phyloP scores from a whole-genome alignment of 352 stramenopile species.

The Globisporangium barbulae region DNA sequence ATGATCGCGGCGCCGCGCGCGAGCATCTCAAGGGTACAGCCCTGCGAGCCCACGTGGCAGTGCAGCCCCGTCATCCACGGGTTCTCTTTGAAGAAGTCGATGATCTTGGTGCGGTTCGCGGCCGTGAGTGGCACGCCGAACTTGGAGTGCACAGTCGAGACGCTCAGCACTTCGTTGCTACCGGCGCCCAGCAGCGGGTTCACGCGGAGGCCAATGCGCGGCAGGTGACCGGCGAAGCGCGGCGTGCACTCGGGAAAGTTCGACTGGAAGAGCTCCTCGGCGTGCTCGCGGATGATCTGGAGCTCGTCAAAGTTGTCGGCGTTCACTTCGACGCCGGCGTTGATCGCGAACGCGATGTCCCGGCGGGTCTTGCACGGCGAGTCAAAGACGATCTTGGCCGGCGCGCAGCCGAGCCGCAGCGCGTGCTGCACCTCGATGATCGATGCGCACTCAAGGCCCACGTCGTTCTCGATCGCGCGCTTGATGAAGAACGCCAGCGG shows the following conservation, averaged over 20 bases:
- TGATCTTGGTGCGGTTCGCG: slow-evolving; percentile 51
- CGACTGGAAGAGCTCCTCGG: slow-evolving; percentile 88
- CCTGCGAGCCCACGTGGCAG: slow-evolving; percentile 86
- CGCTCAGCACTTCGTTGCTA: slow-evolving; percentile 83
- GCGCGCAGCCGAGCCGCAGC: slow-evolving; percentile 61
- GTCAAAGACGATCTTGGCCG: slow-evolving; percentile 89
- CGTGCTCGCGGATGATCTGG: slow-evolving; percentile 76
- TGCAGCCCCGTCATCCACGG: slow-evolving; percentile 88
- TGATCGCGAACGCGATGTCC: slow-evolving; percentile 87
- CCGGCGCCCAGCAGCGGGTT: slow-evolving; percentile 90
- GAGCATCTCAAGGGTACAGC: slow-evolving; percentile 84
- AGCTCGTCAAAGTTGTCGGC: slow-evolving; percentile 90
- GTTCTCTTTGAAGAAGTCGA: slow-evolving; percentile 76
- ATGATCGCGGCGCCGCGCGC: slow-evolving; percentile 65
- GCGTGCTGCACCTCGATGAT: slow-evolving; percentile 82
- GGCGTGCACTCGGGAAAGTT: slow-evolving; percentile 63
- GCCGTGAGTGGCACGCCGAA: slow-evolving; percentile 84
- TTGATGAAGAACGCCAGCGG: slow-evolving; percentile 86
- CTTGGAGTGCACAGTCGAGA: slow-evolving; percentile 90
- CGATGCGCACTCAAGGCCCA: slow-evolving; percentile 81
- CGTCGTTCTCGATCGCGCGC: slow-evolving; percentile 69
- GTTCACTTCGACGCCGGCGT: slow-evolving; percentile 86
- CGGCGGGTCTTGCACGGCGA: slow-evolving; percentile 89
- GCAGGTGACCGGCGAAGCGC: slow-evolving; percentile 52
- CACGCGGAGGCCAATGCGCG: slow-evolving; percentile 87